Evolutionary conservation across 352 stramenopile species (phyloP), one percentile per base, ranked within the genome.

Genomic region (Globisporangium paroecandrum): DNA sequence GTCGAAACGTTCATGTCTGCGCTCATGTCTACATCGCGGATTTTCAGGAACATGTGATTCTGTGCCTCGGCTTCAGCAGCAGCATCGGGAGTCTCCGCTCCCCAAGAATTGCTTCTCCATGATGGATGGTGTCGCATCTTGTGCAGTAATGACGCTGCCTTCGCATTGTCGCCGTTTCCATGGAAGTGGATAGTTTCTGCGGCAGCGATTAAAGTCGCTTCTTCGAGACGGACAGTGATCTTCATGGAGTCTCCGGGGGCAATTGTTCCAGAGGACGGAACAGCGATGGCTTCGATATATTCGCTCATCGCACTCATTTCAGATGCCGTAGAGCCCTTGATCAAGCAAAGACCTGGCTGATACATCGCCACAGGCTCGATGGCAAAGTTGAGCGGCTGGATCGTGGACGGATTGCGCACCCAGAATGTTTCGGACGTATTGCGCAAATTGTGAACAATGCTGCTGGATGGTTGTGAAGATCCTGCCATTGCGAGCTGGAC

Each of bases 41-140:
- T 78, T 62, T 75, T 89, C 55, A 95, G 68, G 64, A 83, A 89
- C 87, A 95, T 92, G 65, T 89, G 85, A 24, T 80, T 91, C 43
- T 82, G 81, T 9, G 70, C 70, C 66, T 65, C 85, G 18, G 75
- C 70, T 8, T 90, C 81, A 13, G 55, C 69, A 22, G 51, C 74
- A 59, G 49, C 66, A 53, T 91, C 82, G 9, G 70, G 66, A 18
- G 78, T 64, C 46, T 93, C 83, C 1, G 76, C 76, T 58, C 89
- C 87, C 87, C 87, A 95, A 12, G 87, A 95, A 64, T 91, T 95
- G 60, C 85, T 95, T 65, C 87, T 64, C 87, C 87, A 95, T 4
- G 76, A 90, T 55, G 85, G 87, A 65, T 95, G 83, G 57, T 91
- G 84, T 2, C 86, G 80, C 76, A 91, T 85, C 69, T 91, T 91